A percentile compares a stretch with the other conserved stretches of the same genome.
Evolutionary conservation across 352 stramenopile species (phyloP).

Genomic region (Paralagenidium karlingii): DNA sequence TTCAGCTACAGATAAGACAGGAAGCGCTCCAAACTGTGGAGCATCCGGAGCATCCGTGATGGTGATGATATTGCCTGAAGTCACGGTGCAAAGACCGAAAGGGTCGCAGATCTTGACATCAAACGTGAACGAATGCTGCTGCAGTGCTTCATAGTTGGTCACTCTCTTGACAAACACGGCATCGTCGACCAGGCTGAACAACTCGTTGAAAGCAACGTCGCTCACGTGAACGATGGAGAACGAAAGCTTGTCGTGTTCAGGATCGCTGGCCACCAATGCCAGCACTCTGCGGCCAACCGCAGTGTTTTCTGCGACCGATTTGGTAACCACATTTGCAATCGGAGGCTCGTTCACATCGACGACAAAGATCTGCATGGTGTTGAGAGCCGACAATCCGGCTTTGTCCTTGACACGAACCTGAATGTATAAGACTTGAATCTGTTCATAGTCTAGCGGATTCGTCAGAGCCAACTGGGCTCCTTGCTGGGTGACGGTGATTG

Average conservation of each 20-base stretch:
- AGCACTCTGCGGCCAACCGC: no score
- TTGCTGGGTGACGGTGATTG: not conserved
- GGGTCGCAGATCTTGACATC: conserved; percentile 25
- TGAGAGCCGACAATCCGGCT: not conserved
- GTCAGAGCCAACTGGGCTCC: not conserved
- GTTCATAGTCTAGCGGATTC: not conserved
- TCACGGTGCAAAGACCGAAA: conserved; percentile 16
- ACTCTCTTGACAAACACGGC: conserved; percentile 1
- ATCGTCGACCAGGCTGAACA: conserved; percentile 5
- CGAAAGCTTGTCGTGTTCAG: no score
- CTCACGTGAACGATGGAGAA: no score
- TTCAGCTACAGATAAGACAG: conserved; percentile 7
- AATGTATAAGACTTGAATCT: not conserved
- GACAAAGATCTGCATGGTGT: conserved; percentile 4
- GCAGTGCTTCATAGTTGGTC: conserved; percentile 13
- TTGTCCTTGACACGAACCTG: not conserved
- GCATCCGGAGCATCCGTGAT: conserved; percentile 28
- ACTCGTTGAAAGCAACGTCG: conserved; percentile 1
- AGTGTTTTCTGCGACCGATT: not conserved
- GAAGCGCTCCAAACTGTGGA: conserved; percentile 13
- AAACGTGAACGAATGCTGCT: conserved; percentile 10
- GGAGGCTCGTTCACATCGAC: conserved; percentile 14
- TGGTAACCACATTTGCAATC: not conserved
- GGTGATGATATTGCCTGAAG: conserved; percentile 21
- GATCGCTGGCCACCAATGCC: no score